Evolutionary conservation across 805 yeast species (phyloP).

Genomic region (Ogataea paraovalis): DNA sequence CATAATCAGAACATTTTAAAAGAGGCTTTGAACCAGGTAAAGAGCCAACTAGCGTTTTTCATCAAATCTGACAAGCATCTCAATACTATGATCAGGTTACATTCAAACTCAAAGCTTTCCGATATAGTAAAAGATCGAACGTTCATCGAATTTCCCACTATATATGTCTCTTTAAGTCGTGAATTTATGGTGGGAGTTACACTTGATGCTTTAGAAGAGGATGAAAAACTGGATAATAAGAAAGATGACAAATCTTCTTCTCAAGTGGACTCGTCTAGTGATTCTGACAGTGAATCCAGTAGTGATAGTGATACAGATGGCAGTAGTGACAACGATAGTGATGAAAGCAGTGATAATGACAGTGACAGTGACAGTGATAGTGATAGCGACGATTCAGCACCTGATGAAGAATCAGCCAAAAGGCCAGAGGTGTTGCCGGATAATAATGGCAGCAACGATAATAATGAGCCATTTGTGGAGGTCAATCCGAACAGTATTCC

Average conservation of each 20-base stretch:
- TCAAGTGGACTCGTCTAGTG: neutral
- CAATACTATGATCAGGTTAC: slow-evolving; percentile 36
- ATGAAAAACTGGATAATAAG: neutral
- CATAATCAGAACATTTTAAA: no score
- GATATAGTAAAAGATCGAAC: slow-evolving; percentile 50
- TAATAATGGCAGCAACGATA: neutral
- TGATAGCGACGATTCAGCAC: slow-evolving; percentile 17
- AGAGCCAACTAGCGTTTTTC: slow-evolving; percentile 9
- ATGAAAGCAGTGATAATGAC: slow-evolving; percentile 1
- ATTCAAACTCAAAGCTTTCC: slow-evolving; percentile 36
- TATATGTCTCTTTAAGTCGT: slow-evolving; percentile 38
- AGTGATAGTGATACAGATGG: slow-evolving; percentile 1
- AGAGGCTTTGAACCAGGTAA: slow-evolving; percentile 2
- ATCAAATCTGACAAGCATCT: slow-evolving; percentile 8
- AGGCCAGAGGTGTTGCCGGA: neutral
- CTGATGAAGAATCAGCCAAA: slow-evolving; percentile 22
- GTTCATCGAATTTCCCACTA: slow-evolving; percentile 76
- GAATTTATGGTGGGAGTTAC: slow-evolving; percentile 27
- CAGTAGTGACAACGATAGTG: slow-evolving; percentile 1
- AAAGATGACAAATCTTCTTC: slow-evolving; percentile 1
- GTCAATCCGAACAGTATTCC: no score
- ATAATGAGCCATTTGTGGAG: neutral
- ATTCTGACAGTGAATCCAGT: slow-evolving; percentile 6
- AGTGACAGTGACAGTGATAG: slow-evolving; percentile 1
- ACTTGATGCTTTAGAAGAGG: slow-evolving; percentile 22